phyloP scores from a whole-genome alignment of 805 yeast species.

The Candida succiphila region DNA sequence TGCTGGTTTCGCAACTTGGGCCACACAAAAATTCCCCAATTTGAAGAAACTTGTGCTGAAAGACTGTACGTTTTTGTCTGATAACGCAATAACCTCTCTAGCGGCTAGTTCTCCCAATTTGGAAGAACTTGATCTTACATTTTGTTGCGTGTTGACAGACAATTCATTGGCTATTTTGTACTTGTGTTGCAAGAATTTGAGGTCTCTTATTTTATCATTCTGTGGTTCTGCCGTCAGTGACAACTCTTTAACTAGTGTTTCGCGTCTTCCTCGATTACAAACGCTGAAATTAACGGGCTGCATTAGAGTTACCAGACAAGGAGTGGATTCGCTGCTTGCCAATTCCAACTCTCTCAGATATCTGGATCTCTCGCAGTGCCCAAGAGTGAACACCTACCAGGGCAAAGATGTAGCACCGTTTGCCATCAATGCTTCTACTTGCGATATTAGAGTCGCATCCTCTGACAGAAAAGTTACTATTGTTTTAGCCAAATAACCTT shows the following conservation, averaged over 20 bases:
- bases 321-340: constrained; percentile 56
- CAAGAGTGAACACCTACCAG: constrained; percentile 54
- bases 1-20: constrained; percentile 61
- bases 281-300: constrained; percentile 55
- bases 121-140: constrained; percentile 49
- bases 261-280: constrained; percentile 41
- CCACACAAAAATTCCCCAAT: constrained; percentile 42
- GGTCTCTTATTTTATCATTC: constrained; percentile 49
- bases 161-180: constrained; percentile 56
- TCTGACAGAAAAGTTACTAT: constrained; percentile 49
- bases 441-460: constrained; percentile 41
- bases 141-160: constrained; percentile 70
- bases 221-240: constrained; percentile 80
- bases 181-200: constrained; percentile 51
- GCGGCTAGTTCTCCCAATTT: constrained; percentile 53
- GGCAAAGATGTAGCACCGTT: constrained; percentile 51
- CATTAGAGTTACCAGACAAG: constrained; percentile 66
- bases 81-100: constrained; percentile 49
- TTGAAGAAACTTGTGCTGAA: constrained; percentile 44
- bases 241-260: constrained; percentile 49
- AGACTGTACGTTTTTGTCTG: constrained; percentile 69
- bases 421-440: constrained; percentile 39
- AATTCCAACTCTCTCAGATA: constrained; percentile 42
- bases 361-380: constrained; percentile 63
- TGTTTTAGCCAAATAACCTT: too few relatives aligned